Evolutionary conservation across 2,329 filamentous ascomycete genomes (phyloP).

Genomic region (Curvularia sp.): DNA sequence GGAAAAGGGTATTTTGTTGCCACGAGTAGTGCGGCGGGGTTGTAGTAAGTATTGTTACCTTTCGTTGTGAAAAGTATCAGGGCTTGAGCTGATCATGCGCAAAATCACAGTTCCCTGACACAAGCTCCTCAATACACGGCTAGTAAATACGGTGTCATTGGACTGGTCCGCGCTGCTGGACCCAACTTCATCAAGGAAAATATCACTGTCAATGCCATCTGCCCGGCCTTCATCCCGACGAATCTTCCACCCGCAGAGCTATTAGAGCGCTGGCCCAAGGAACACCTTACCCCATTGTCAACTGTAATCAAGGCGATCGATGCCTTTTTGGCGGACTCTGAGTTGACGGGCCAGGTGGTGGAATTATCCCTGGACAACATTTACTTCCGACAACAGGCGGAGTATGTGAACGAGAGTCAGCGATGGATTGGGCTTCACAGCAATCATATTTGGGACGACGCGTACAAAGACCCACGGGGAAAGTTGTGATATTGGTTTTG

Average conservation of each 20-base stretch:
- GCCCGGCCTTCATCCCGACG: conserved; percentile 51
- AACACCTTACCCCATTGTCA: conserved; percentile 51
- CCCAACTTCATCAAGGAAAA: conserved; percentile 44
- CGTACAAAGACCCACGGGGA: conserved; percentile 36
- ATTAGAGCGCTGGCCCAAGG: conserved; percentile 46
- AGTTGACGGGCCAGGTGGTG: conserved; percentile 50
- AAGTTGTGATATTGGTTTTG: conserved; percentile 2
- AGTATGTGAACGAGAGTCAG: conserved; percentile 52
- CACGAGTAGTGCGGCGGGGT: conserved; percentile 48
- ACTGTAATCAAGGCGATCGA: conserved; percentile 52
- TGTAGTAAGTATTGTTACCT: conserved; percentile 40
- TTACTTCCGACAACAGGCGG: conserved; percentile 50
- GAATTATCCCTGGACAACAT: conserved; percentile 53
- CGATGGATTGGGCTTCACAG: conserved; percentile 47
- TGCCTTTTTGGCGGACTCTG: conserved; percentile 44
- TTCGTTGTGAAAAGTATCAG: not conserved
- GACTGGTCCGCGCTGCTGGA: conserved; percentile 47
- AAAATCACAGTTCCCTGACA: conserved; percentile 26
- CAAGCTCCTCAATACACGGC: conserved; percentile 53
- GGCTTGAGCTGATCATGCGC: not conserved
- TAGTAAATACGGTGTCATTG: conserved; percentile 53
- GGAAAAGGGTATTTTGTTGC: conserved; percentile 50
- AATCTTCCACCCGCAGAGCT: conserved; percentile 50
- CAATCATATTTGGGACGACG: conserved; percentile 43
- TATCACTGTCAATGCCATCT: conserved; percentile 52